Percentiles rank a stretch among this genome's conserved stretches.
phyloP scores from a whole-genome alignment of 1,284 basidiomycete species.

The Leccinum subfulvum region DNA sequence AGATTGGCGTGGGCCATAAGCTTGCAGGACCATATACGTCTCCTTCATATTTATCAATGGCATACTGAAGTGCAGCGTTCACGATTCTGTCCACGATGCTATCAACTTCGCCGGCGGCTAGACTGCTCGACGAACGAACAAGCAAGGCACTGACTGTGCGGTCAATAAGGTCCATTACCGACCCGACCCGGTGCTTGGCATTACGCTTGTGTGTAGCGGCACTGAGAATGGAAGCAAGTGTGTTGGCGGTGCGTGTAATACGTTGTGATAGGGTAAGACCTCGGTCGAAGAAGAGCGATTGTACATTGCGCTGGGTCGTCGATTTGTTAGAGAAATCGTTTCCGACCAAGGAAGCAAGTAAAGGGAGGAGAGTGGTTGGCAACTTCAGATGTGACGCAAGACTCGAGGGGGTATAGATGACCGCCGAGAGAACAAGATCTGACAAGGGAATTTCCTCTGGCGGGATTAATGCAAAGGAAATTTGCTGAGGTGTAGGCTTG shows the following conservation, averaged over 20 bases:
- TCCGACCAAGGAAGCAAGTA: conserved; percentile 83
- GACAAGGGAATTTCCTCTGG: conserved; percentile 39
- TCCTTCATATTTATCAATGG: conserved; percentile 56
- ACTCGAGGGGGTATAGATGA: conserved; percentile 60
- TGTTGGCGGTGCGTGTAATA: conserved; percentile 55
- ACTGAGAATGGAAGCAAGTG: conserved; percentile 46
- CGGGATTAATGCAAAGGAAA: conserved; percentile 53
- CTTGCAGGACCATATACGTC: conserved; percentile 34
- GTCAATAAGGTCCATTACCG: conserved; percentile 75
- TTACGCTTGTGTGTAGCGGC: conserved; percentile 46
- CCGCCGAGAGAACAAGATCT: conserved; percentile 51
- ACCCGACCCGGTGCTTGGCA: conserved; percentile 53
- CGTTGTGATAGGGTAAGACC: conserved; percentile 55
- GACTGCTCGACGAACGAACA: conserved; percentile 44
- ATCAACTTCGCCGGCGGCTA: conserved; percentile 63
- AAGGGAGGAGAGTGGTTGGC: conserved; percentile 71
- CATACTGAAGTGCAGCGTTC: conserved; percentile 72
- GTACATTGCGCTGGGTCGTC: conserved; percentile 47
- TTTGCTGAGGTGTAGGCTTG: conserved; percentile 28
- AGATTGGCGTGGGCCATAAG: conserved; percentile 54
- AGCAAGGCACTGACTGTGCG: conserved; percentile 58
- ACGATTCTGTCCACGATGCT: conserved; percentile 66
- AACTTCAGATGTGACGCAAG: conserved; percentile 70
- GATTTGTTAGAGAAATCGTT: conserved; percentile 75
- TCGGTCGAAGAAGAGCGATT: conserved; percentile 66